These are phyloP conservation scores for Apocynum venetum DNA, from an alignment of 257 asterid genomes.

Conservation along the genomic window DNA sequence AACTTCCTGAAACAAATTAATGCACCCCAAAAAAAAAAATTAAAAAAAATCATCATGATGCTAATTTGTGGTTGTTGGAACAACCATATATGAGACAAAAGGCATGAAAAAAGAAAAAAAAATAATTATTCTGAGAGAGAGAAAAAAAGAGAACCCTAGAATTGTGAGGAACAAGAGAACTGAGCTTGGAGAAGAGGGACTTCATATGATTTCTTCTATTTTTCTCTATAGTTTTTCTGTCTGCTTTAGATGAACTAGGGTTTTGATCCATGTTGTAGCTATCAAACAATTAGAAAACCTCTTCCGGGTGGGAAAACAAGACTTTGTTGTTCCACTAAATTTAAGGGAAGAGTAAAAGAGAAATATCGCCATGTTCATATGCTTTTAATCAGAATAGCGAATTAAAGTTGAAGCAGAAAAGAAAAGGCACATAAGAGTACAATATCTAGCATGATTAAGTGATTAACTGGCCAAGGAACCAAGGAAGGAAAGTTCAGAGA, in stretches of 20 bases:
- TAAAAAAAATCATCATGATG: neutral
- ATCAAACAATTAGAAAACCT: too few relatives aligned
- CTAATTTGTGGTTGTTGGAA: neutral
- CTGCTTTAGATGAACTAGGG: constrained; percentile 43
- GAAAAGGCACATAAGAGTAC: neutral
- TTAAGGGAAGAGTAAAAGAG: neutral
- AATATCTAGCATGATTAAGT: neutral
- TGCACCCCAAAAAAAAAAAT: too few relatives aligned
- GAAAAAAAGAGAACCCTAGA: constrained; percentile 34
- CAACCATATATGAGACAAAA: too few relatives aligned
- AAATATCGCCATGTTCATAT: neutral
- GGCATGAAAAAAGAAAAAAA: neutral
- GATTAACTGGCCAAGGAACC: neutral
- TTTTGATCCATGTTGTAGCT: constrained; percentile 28
- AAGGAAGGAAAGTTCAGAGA: neutral
- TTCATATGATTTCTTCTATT: constrained; percentile 69
- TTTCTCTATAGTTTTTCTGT: constrained; percentile 66
- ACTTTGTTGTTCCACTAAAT: neutral
- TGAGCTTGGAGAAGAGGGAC: constrained; percentile 48
- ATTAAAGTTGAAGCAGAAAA: neutral
- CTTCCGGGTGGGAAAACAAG: neutral
- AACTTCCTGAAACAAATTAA: constrained; percentile 33
- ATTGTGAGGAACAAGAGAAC: constrained; percentile 49
- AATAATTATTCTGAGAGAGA: neutral
- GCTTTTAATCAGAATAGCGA: neutral